Percentiles rank a stretch among this genome's conserved stretches.
phyloP scores from a whole-genome alignment of 148 eudicot species.

The Vaccinium corymbosum region DNA sequence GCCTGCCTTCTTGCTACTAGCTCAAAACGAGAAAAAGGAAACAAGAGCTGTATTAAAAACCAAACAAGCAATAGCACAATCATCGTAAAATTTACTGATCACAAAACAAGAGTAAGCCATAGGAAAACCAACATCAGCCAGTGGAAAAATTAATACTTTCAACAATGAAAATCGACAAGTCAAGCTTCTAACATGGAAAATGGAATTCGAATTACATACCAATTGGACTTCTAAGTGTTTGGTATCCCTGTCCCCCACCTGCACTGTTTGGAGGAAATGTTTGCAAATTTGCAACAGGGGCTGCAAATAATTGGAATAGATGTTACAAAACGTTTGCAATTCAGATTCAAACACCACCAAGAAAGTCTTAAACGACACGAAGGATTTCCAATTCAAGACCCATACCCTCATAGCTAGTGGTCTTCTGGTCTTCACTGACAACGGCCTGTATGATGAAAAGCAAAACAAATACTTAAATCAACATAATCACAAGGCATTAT shows the following conservation, averaged over 20 bases:
- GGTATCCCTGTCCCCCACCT: conserved; percentile 56
- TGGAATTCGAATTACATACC: conserved; percentile 37
- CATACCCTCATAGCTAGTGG: conserved; percentile 48
- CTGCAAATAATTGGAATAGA: conserved; percentile 39
- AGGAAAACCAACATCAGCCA: neutral
- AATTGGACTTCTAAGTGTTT: conserved; percentile 45
- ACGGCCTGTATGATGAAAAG: conserved; percentile 56
- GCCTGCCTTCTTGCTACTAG: neutral
- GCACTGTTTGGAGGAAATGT: conserved; percentile 63
- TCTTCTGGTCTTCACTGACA: conserved; percentile 52
- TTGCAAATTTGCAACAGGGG: conserved; percentile 63
- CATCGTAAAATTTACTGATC: neutral
- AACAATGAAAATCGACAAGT: neutral
- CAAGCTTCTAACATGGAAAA: neutral
- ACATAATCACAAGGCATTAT: neutral
- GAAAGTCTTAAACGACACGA: neutral
- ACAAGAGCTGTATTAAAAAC: neutral
- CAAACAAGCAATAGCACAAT: neutral
- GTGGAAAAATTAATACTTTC: neutral
- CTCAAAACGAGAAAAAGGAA: neutral
- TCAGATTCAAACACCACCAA: conserved; percentile 6
- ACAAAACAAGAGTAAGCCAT: conserved; percentile 6
- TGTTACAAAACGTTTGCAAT: conserved; percentile 5
- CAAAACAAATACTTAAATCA: neutral
- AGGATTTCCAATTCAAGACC: neutral